Percentiles rank a stretch among this genome's conserved stretches.
These are phyloP conservation scores for Beta corolliflora DNA, from an alignment of 179 eudicot species.

Conservation along the genomic window DNA sequence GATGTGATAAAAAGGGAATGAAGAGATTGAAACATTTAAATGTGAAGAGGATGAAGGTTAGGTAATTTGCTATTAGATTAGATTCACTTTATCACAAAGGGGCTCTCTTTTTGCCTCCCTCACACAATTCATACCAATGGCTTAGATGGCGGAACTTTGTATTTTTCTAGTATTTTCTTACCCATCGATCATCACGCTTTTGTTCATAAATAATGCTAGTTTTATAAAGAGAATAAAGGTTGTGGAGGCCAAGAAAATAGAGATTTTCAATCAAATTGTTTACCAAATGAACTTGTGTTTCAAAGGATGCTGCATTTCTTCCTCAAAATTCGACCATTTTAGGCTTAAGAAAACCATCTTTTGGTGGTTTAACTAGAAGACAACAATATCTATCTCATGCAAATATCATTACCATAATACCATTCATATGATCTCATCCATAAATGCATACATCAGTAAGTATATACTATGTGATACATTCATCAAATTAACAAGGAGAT, in stretches of 20 bases:
- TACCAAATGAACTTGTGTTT: conserved; percentile 31
- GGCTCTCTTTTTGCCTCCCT: conserved; percentile 88
- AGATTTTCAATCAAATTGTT: conserved; percentile 28
- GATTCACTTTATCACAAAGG: conserved; percentile 30
- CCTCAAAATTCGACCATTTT: conserved; percentile 18
- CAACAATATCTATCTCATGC: conserved; percentile 16
- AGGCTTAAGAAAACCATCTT: conserved; percentile 18
- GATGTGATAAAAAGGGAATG: conserved; percentile 38
- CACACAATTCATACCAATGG: conserved; percentile 48
- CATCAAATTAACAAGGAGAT: neutral
- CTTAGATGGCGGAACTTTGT: conserved; percentile 49
- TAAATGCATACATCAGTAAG: neutral
- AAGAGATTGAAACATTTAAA: conserved; percentile 41
- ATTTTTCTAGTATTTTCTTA: conserved; percentile 23
- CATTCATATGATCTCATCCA: neutral
- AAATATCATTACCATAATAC: conserved; percentile 16
- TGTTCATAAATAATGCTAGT: conserved; percentile 27
- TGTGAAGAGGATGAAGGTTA: conserved; percentile 64
- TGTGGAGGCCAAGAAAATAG: conserved; percentile 42
- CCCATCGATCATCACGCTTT: conserved; percentile 12
- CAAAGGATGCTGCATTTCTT: conserved; percentile 28
- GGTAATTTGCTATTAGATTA: conserved; percentile 47
- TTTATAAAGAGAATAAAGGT: conserved; percentile 35
- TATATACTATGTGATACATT: neutral
- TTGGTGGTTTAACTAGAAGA: conserved; percentile 20